phyloP scores from a whole-genome alignment of 805 yeast genomes.

The Yamadazyma insecticola region DNA sequence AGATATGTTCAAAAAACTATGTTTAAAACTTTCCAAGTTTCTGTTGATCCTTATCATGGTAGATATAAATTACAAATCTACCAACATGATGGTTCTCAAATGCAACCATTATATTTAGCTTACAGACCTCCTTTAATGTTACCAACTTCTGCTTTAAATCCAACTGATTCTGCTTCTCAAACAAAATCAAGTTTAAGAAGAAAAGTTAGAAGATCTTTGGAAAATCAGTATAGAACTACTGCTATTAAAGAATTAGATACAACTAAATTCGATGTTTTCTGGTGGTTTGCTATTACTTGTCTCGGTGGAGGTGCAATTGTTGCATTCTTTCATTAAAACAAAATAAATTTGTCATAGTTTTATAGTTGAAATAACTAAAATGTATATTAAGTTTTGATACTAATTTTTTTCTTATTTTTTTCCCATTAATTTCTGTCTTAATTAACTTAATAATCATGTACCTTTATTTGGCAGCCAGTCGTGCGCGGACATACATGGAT shows the following conservation, averaged over 20 bases:
- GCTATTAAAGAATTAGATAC: slow-evolving; percentile 49
- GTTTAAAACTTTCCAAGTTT: slow-evolving; percentile 54
- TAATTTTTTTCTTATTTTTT: background rate
- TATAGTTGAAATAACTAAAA: background rate
- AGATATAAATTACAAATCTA: slow-evolving; percentile 68
- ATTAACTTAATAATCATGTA: background rate
- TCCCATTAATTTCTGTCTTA: background rate
- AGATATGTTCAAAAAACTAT: slow-evolving; percentile 68
- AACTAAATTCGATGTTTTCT: slow-evolving; percentile 40
- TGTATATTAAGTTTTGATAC: background rate
- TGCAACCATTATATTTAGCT: slow-evolving; percentile 88
- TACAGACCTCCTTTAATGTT: slow-evolving; percentile 95
- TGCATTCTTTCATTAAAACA: slow-evolving; percentile 23
- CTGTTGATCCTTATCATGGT: slow-evolving; percentile 78
- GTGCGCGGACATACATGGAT: too few relatives aligned
- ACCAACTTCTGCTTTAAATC: slow-evolving; percentile 88
- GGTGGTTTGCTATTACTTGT: slow-evolving; percentile 52
- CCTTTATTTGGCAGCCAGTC: too few relatives aligned
- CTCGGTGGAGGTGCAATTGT: slow-evolving; percentile 37
- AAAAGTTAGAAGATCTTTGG: slow-evolving; percentile 67
- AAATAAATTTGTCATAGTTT: background rate
- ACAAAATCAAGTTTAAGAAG: slow-evolving; percentile 30
- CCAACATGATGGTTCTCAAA: slow-evolving; percentile 71
- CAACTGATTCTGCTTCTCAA: slow-evolving; percentile 55
- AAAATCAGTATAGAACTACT: slow-evolving; percentile 73